phyloP scores from a whole-genome alignment of 768 basidiomycete genomes.

The Tulasnella sp. region DNA sequence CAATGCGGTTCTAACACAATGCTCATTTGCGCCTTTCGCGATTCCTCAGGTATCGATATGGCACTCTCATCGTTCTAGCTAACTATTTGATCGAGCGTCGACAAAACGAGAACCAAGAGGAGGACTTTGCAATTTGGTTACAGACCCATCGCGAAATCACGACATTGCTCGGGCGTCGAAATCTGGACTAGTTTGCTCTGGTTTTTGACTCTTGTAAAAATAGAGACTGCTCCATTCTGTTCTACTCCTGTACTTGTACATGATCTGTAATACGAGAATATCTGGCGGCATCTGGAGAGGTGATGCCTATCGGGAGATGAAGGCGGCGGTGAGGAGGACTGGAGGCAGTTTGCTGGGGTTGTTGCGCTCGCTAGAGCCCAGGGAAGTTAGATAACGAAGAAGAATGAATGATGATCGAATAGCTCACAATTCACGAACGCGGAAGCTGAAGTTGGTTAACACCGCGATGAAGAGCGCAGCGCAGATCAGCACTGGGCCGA shows the following conservation, averaged over 20 bases:
- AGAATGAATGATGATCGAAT: background rate
- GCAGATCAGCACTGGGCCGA: conserved; percentile 77
- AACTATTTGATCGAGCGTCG: conserved; percentile 76
- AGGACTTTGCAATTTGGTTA: conserved; percentile 73
- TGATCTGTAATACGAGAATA: background rate
- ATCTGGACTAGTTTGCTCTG: conserved; percentile 1
- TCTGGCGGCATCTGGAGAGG: background rate
- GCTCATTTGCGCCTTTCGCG: too few relatives aligned
- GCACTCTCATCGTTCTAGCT: conserved; percentile 84
- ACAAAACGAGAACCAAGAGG: conserved; percentile 18
- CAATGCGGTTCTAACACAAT: background rate
- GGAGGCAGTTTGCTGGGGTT: background rate
- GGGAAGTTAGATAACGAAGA: background rate
- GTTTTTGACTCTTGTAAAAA: background rate
- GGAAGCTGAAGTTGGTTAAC: conserved; percentile 75
- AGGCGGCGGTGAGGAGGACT: background rate
- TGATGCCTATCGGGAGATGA: background rate
- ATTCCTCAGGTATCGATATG: conserved; percentile 49
- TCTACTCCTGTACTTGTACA: background rate
- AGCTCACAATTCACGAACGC: conserved; percentile 25
- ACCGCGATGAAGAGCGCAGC: conserved; percentile 76
- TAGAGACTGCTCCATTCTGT: background rate
- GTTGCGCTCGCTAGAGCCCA: background rate
- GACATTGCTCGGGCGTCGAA: background rate
- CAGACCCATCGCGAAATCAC: conserved; percentile 69